Evolutionary conservation across 192 early-diverging fungal species (phyloP), one percentile per base, ranked within the genome.

Genomic region (Backusella tuberculispora): DNA sequence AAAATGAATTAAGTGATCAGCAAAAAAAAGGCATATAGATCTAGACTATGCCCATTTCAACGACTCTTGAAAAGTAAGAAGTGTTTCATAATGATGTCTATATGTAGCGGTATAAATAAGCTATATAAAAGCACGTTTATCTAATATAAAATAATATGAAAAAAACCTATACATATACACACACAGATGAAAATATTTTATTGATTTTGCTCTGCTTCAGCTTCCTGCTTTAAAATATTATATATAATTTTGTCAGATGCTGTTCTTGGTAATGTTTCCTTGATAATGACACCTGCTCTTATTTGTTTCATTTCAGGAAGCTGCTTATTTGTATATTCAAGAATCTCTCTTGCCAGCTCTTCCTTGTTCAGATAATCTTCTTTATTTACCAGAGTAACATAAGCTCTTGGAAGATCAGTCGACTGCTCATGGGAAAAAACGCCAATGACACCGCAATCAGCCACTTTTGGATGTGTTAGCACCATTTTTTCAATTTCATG

Each of bases 401-500:
- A 56, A 56, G 50, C 50, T 10, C 50, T 56, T 21, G 50, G 50
- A 2, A 56, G 50, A 21, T 56, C 50, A 21, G 50, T 56, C 9
- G 19, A 56, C 19, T 21, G 21, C 2, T 56, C 50, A 0, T 24
- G 50, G 50, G 50, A 56, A 4, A 2, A 56, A 21, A 56, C 0
- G 8, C 50, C 50, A 56, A 56, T 56, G 8, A 56, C 50, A 56
- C 50, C 50, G 24, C 50, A 56, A 19, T 95, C 93, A 26, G 85
- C 84, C 6, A 95, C 86, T 44, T 83, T 86, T 12, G 88, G 91
- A 63, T 91, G 90, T 53, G 83, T 83, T 24, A 94, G 84, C 50
- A 95, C 80, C 38, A 88, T 83, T 17, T 83, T 85, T 75, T 95
- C 94, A 5, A 96, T 83, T 80, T 96, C 95, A 12, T 93, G 73